Conservation (phyloP, 129 eudicot species). For the Scalesia atractyloides region DNA sequence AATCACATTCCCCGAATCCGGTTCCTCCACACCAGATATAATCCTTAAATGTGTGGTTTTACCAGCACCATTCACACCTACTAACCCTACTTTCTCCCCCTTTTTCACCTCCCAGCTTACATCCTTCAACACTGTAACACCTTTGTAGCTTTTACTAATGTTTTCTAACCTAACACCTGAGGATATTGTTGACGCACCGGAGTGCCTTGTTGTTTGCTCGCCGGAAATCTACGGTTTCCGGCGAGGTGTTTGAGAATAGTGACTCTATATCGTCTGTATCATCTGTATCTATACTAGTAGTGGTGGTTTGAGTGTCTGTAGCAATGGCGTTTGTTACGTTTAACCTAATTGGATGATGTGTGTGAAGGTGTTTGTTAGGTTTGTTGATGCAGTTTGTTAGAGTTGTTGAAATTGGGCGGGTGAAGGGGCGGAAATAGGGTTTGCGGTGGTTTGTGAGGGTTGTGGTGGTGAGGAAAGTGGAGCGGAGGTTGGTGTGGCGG, state of each 20-base stretch:
- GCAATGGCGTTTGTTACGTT: conserved; percentile 44
- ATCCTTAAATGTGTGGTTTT: conserved; percentile 93
- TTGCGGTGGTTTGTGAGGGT: conserved; percentile 40
- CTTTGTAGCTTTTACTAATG: conserved; percentile 75
- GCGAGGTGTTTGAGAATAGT: conserved; percentile 53
- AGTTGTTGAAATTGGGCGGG: conserved; percentile 31
- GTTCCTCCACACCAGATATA: conserved; percentile 78
- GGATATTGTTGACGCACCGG: conserved; percentile 82
- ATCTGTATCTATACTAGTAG: background rate
- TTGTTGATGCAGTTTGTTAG: conserved; percentile 39
- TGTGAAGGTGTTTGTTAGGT: conserved; percentile 7
- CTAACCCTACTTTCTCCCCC: conserved; percentile 94
- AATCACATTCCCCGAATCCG: conserved; percentile 85
- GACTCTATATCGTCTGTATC: conserved; percentile 64
- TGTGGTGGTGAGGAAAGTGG: conserved; percentile 56
- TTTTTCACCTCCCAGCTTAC: conserved; percentile 95
- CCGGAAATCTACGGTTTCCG: conserved; percentile 30
- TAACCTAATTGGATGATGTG: conserved; percentile 45
- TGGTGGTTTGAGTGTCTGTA: conserved; percentile 48
- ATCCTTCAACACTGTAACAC: conserved; percentile 82
- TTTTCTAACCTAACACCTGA: conserved; percentile 93
- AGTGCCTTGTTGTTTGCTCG: conserved; percentile 47
- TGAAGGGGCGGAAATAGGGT: conserved; percentile 40
- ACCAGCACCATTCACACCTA: conserved; percentile 98
- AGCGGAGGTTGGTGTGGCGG: conserved; percentile 53